Evolutionary conservation across 805 yeast species (phyloP).

Genomic region (Yarrowia alimentaria): DNA sequence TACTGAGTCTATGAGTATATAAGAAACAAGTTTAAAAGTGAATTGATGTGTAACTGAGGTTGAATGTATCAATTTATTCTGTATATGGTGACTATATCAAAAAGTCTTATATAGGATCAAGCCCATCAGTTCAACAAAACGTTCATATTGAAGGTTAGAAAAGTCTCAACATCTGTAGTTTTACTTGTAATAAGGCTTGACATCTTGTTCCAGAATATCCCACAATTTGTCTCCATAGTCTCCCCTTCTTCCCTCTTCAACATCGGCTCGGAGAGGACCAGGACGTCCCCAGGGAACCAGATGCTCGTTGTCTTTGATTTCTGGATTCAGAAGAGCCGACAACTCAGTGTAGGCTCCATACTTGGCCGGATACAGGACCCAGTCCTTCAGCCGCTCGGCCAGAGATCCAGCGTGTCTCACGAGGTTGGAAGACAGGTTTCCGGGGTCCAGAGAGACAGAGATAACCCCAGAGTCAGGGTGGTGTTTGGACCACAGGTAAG

Average conservation of each 20-base stretch:
- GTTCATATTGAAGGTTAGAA: too few species aligned
- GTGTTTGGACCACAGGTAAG: constrained; percentile 41
- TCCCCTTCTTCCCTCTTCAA: constrained; percentile 39
- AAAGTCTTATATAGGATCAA: too few species aligned
- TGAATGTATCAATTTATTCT: too few species aligned
- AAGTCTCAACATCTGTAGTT: too few species aligned
- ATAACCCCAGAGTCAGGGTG: constrained; percentile 41
- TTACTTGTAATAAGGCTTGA: constrained; percentile 1
- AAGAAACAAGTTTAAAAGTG: too few species aligned
- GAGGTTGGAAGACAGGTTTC: constrained; percentile 42
- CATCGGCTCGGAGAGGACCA: constrained; percentile 43
- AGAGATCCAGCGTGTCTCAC: constrained; percentile 34
- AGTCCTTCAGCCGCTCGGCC: not conserved
- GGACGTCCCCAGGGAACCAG: constrained; percentile 47
- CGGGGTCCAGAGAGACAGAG: constrained; percentile 46
- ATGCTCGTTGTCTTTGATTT: constrained; percentile 42
- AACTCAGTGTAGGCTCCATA: constrained; percentile 49
- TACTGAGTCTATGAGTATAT: too few species aligned
- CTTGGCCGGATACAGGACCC: constrained; percentile 33
- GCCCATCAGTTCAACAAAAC: too few species aligned
- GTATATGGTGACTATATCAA: too few species aligned
- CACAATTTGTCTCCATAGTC: constrained; percentile 42
- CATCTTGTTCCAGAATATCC: constrained; percentile 40
- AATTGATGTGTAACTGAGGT: too few species aligned
- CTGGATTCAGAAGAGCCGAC: constrained; percentile 46